A percentile compares a stretch with the other conserved stretches of the same genome.
Evolutionary conservation across 371 early-diverging fungal species (phyloP).

Genomic region (Gilbertella persicaria): DNA sequence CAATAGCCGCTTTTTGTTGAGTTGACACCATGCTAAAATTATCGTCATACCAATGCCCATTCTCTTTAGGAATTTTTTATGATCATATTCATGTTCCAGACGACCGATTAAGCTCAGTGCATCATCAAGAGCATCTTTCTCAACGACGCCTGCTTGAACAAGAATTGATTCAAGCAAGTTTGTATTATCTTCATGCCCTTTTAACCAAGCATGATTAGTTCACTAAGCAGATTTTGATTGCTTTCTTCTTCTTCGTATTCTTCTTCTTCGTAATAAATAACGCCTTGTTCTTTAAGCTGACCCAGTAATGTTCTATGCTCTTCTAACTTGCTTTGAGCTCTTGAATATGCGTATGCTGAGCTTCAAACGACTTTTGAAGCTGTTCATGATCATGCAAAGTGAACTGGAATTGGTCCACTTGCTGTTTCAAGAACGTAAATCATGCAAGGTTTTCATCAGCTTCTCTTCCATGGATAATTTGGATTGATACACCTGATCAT

Average conservation of each 20-base stretch:
- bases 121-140: conserved; percentile 19
- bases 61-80: conserved; percentile 12
- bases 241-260: not conserved
- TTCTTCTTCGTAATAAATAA: not conserved
- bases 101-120: conserved; percentile 11
- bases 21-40: not conserved
- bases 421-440: conserved; percentile 27
- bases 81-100: conserved; percentile 18
- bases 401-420: conserved; percentile 25
- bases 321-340: conserved; percentile 33
- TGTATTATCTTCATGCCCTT: conserved; percentile 1
- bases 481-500: conserved; percentile 33
- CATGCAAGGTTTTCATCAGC: conserved; percentile 14
- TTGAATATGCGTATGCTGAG: conserved; percentile 27
- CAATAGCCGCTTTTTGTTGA: not conserved
- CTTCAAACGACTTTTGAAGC: conserved; percentile 26
- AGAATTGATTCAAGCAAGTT: conserved; percentile 11
- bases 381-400: conserved; percentile 23
- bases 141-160: conserved; percentile 13
- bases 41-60: conserved; percentile 6
- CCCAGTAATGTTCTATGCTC: conserved; percentile 29
- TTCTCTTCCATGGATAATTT: conserved; percentile 38
- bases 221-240: conserved; percentile 6
- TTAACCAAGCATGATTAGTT: conserved; percentile 15
- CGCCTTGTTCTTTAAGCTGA: conserved; percentile 15